phyloP scores from a whole-genome alignment of 371 early-diverging fungal species.

The Circinella umbellata region DNA sequence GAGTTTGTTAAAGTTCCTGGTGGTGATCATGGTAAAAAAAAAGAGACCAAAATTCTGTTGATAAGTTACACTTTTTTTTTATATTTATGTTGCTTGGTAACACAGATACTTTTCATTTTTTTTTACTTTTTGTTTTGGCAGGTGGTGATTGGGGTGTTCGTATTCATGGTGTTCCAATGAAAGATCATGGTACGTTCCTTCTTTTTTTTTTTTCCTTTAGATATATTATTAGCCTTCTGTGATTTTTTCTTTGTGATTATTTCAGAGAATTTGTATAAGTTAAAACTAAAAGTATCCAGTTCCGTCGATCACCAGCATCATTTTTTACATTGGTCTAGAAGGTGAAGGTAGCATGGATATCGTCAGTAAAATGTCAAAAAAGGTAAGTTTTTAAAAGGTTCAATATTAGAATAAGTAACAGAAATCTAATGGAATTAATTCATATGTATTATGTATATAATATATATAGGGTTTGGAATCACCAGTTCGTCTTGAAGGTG shows the following conservation, averaged over 20 bases:
- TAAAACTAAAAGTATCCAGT: slow-evolving; percentile 14
- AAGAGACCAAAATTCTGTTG: too few species aligned
- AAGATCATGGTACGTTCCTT: slow-evolving; percentile 33
- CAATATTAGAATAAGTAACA: too few species aligned
- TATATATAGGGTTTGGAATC: slow-evolving; percentile 43
- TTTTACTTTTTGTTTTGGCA: slow-evolving; percentile 18
- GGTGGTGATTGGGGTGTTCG: slow-evolving; percentile 91
- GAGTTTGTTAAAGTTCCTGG: slow-evolving; percentile 81
- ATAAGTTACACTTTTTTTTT: too few species aligned
- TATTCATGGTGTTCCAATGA: slow-evolving; percentile 71
- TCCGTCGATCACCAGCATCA: slow-evolving; percentile 38
- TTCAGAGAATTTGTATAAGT: background rate
- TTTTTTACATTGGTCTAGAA: slow-evolving; percentile 75
- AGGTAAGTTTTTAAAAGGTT: slow-evolving; percentile 34
- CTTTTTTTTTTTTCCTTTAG: too few species aligned
- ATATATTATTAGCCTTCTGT: background rate
- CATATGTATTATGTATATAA: background rate
- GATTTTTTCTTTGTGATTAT: too few species aligned
- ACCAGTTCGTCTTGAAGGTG: slow-evolving; percentile 57
- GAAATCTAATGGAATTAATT: too few species aligned
- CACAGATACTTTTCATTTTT: background rate
- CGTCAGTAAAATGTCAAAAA: slow-evolving; percentile 39
- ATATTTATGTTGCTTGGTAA: too few species aligned
- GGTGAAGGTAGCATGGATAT: slow-evolving; percentile 67
- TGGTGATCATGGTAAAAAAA: slow-evolving; percentile 52